These are phyloP conservation scores for Suhomyces terraborum DNA, from an alignment of 1,139 yeast genomes.

Conservation along the genomic window DNA sequence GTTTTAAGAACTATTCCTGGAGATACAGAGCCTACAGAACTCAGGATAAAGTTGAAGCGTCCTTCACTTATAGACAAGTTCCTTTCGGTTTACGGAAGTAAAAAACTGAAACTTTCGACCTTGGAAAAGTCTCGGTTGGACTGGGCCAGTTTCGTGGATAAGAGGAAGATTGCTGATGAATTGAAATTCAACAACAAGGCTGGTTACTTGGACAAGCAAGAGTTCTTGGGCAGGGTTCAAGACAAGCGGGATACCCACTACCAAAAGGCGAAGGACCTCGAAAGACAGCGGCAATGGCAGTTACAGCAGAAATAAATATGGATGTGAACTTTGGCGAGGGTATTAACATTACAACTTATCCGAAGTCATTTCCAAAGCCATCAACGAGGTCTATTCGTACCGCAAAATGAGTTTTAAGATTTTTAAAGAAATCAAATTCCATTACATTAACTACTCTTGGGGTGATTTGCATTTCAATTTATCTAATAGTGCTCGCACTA, in stretches of 20 bases:
- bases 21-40: conserved; percentile 32
- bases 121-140: conserved; percentile 90
- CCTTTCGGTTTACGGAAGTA: conserved; percentile 33
- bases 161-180: conserved; percentile 81
- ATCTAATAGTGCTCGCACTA: too few relatives aligned
- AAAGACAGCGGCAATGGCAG: conserved; percentile 37
- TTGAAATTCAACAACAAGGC: conserved; percentile 72
- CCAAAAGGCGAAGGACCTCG: conserved; percentile 55
- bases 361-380: too few relatives aligned
- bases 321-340: too few relatives aligned
- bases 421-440: too few relatives aligned
- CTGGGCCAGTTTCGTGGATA: conserved; percentile 94
- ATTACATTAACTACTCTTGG: too few relatives aligned
- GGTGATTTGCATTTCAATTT: too few relatives aligned
- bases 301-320: conserved; percentile 18
- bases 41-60: conserved; percentile 56
- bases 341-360: background rate
- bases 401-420: too few relatives aligned
- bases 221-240: conserved; percentile 79
- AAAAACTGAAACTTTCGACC: conserved; percentile 74
- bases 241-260: conserved; percentile 63
- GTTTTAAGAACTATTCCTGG: conserved; percentile 42
- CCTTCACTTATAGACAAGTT: conserved; percentile 74
- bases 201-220: conserved; percentile 91
- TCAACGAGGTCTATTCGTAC: too few relatives aligned